phyloP scores from a whole-genome alignment of 345 rosid species.

The Brassica juncea region DNA sequence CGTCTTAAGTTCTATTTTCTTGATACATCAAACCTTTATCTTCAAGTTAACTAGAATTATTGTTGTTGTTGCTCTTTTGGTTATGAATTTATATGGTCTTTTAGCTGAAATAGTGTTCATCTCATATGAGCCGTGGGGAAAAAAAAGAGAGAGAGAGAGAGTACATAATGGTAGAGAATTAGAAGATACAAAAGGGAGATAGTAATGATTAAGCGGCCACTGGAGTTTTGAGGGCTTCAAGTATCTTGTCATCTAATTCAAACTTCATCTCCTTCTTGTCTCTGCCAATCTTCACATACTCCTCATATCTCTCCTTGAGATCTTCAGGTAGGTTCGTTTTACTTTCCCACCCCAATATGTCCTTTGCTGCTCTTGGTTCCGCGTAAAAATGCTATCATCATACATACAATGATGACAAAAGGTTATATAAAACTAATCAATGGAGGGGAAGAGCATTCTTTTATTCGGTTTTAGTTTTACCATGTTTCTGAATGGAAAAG shows the following conservation, averaged over 20 bases:
- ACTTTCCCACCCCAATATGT: constrained; percentile 70
- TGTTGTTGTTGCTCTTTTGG: constrained; percentile 9
- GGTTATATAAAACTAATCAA: neutral
- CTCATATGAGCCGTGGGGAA: neutral
- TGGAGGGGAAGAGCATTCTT: neutral
- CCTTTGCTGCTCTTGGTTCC: constrained; percentile 94
- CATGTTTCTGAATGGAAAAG: constrained; percentile 91
- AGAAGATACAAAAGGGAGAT: constrained; percentile 8
- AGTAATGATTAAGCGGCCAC: constrained; percentile 49
- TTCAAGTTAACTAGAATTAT: neutral
- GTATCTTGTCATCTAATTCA: constrained; percentile 80
- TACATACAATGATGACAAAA: constrained; percentile 1
- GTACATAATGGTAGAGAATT: neutral
- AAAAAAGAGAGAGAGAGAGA: neutral
- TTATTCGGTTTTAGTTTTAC: constrained; percentile 44
- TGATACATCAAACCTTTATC: constrained; percentile 13
- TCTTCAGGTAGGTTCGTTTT: constrained; percentile 77
- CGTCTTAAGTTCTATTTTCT: constrained; percentile 8
- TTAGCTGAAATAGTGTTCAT: constrained; percentile 26
- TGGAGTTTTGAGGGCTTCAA: constrained; percentile 73
- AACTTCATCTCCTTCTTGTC: constrained; percentile 81
- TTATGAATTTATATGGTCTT: constrained; percentile 12
- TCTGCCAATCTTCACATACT: constrained; percentile 77
- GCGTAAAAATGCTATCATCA: constrained; percentile 84
- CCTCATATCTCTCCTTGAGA: constrained; percentile 77